Base-by-base conservation (phyloP, 768 basidiomycete species). In the Boletus tylopilopsis region DNA sequence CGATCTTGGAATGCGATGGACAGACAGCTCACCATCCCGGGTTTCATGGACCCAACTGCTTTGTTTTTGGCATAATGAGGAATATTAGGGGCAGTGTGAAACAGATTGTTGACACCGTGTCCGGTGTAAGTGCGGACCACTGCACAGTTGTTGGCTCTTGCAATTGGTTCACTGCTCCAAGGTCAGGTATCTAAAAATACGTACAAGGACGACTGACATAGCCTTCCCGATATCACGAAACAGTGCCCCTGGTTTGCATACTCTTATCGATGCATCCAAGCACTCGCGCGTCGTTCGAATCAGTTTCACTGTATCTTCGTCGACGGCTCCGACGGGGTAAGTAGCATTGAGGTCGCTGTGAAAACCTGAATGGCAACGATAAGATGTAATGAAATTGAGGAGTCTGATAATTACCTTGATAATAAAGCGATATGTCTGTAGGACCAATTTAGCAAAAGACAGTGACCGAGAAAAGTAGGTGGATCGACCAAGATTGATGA, bases 21-120 rank as follows among this genome's bases (percentile, higher is more conserved):
- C 35, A 22, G 36, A 23, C 4, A 13, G 68, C 84, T 61, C 56
- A 91, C 90, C 90, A 87, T 95, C 57, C 94, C 94, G 21, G 89
- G 70, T 65, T 92, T 94, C 94, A 97, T 95, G 6, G 85, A 81
- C 21, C 94, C 94, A 3, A 92, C 75, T 35, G 90, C 90, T 68
- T 94, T 95, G 63, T 91, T 94, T 66, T 93, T 93, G 19, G 90
- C 91, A 58, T 95, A 96, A 70, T 96, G 94, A 11, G 93, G 91
- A 34, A 96, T 82, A 66, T 94, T 96, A 1, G 94, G 94, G 1
- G 83, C 60, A 49, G 71, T 72, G 64, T 96, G 94, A 77, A 95
- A 96, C 52, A 91, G 73, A 49, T 88, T 73, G 66, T 95, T 85
- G 63, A 93, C 80, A 32, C 94, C 93, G 64, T 95, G 94, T 13